phyloP scores from a whole-genome alignment of 768 basidiomycete genomes.

The Suillus tomentosus region DNA sequence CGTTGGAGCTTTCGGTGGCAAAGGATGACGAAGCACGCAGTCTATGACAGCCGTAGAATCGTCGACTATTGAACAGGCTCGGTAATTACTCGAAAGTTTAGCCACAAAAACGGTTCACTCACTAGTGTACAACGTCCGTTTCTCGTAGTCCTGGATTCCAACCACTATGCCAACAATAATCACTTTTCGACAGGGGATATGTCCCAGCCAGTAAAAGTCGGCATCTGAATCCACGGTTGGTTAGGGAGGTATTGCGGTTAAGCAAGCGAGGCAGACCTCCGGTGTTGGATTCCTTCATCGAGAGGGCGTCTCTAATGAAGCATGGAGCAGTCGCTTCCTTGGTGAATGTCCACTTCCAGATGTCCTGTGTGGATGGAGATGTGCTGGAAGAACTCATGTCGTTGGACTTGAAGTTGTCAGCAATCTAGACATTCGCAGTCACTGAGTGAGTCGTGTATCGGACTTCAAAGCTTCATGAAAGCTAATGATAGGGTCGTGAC shows the following conservation, averaged over 20 bases:
- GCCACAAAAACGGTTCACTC: conserved; percentile 16
- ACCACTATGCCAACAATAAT: conserved; percentile 65
- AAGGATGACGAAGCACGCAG: conserved; percentile 50
- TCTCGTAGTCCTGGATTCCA: conserved; percentile 61
- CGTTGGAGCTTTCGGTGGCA: conserved; percentile 21
- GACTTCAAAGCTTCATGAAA: neutral
- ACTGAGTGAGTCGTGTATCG: neutral
- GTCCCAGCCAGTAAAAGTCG: conserved; percentile 73
- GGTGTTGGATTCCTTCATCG: conserved; percentile 41
- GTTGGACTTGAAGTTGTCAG: neutral
- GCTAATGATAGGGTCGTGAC: neutral
- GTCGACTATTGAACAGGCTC: conserved; percentile 52
- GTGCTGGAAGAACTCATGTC: conserved; percentile 1
- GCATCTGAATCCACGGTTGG: conserved; percentile 35
- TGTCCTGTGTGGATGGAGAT: conserved; percentile 19
- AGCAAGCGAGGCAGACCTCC: conserved; percentile 28
- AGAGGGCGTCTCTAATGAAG: conserved; percentile 52
- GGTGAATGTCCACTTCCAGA: conserved; percentile 57
- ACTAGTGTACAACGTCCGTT: conserved; percentile 62
- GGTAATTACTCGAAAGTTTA: conserved; percentile 7
- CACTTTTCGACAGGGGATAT: conserved; percentile 69
- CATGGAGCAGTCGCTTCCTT: conserved; percentile 58
- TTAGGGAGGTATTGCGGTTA: conserved; percentile 6
- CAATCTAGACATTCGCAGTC: neutral
- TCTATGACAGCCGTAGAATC: conserved; percentile 78